Evolutionary conservation across 1,284 basidiomycete genomes (phyloP), one percentile per base, ranked within the genome.

Genomic region (Pisolithus thermaeus): DNA sequence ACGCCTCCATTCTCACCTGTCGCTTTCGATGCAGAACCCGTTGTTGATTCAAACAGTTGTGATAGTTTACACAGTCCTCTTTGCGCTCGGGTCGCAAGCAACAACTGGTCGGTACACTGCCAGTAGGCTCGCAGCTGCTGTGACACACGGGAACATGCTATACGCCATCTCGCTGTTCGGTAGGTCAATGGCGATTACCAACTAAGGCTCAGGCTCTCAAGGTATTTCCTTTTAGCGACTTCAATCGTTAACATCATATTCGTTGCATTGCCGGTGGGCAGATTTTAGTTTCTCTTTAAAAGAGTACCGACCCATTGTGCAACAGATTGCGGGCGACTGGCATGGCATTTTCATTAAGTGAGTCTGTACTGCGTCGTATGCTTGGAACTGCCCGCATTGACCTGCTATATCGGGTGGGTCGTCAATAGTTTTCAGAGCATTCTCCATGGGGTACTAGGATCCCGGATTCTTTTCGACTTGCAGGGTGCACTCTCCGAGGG

Each of bases 101-200:
- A 18, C n/a, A 12, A 47, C 23, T 51, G 42, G 35, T 23, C 27
- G 18, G 18, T 22, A 22, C 12, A 36, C 37, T 6, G 14, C 39
- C 22, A 32, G 20, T 32, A 39, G 8, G 12, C 7, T 51, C 14
- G 25, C 49, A 9, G 7, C n/a, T n/a, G 48, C 37, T 18, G 18
- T 53, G 35, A 30, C 35, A 45, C 38, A 41, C 14, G 52, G 52
- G 20, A 53, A 51, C 25, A 23, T 53, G 8, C 16, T 53, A 35
- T 53, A 53, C 27, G 50, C 52, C 14, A 3, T 45, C 3, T 52
- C 50, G n/a, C 40, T 53, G n/a, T 42, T 53, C 9, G 35, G 52
- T 53, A 16, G 7, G 50, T 36, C 14, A 32, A 35, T 27, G 11
- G 38, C n/a, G 7, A 16, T 37, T 18, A 16, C 12, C 8, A 22